These are phyloP conservation scores for Spatholobus suberectus DNA, from an alignment of 306 rosid species.

Conservation along the genomic window DNA sequence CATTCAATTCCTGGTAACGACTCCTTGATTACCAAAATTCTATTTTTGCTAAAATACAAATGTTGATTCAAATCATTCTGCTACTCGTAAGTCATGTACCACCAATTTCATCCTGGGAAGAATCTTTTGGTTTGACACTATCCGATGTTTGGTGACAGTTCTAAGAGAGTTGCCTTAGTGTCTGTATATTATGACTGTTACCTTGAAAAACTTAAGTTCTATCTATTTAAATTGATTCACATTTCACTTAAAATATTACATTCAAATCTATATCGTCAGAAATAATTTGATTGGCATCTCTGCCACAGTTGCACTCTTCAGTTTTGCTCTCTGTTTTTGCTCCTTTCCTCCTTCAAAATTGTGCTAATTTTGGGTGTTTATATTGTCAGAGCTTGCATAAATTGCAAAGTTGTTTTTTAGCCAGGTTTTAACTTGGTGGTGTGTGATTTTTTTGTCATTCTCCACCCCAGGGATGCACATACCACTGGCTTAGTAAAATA, in stretches of 20 bases:
- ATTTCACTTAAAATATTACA: background rate
- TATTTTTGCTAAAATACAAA: background rate
- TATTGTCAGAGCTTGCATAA: background rate
- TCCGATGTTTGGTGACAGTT: background rate
- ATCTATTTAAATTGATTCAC: background rate
- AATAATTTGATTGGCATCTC: background rate
- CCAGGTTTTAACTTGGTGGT: conserved; percentile 24
- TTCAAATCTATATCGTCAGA: background rate
- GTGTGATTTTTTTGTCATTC: conserved; percentile 29
- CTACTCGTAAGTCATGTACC: background rate
- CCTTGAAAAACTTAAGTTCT: background rate
- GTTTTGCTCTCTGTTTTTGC: background rate
- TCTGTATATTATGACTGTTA: background rate
- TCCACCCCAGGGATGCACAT: conserved; percentile 68
- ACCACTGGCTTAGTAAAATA: conserved; percentile 74
- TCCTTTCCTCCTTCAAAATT: background rate
- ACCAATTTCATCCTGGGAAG: background rate
- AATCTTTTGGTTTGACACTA: background rate
- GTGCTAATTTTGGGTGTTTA: background rate
- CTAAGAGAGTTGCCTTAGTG: background rate
- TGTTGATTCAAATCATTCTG: conserved; percentile 8
- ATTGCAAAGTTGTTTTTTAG: conserved; percentile 2
- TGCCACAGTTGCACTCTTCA: background rate
- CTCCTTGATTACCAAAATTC: background rate
- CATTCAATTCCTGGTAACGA: background rate